Evolutionary conservation across 2,329 filamentous ascomycete species (phyloP).

Genomic region (Fusarium tanahbumbuense): DNA sequence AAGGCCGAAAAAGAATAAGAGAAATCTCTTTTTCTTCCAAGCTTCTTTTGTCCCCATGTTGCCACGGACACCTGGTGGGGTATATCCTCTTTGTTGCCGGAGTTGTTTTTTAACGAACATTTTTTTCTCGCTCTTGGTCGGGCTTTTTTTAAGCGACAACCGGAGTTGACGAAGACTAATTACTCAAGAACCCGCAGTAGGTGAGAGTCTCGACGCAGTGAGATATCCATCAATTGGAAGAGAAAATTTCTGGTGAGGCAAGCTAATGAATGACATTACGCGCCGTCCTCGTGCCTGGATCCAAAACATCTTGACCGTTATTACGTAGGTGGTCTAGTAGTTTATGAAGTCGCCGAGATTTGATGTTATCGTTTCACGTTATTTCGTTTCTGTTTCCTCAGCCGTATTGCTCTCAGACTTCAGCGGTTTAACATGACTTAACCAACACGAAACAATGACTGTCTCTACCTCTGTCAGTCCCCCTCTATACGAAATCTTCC

Average conservation of each 20-base stretch:
- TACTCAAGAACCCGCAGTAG: slow-evolving; percentile 38
- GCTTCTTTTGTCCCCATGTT: slow-evolving; percentile 37
- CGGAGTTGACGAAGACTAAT: slow-evolving; percentile 45
- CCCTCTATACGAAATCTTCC: background rate
- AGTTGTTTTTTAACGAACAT: background rate
- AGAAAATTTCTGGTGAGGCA: slow-evolving; percentile 22
- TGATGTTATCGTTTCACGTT: background rate
- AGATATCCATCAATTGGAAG: background rate
- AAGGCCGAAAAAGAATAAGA: slow-evolving; percentile 29
- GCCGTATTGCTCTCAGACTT: background rate
- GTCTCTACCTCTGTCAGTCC: background rate
- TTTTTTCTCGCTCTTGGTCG: slow-evolving; percentile 14
- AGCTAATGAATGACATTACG: slow-evolving; percentile 18
- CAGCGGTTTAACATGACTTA: background rate
- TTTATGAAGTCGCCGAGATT: slow-evolving; percentile 1
- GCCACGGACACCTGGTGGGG: slow-evolving; percentile 43
- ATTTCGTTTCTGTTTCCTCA: background rate
- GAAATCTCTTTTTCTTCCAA: slow-evolving; percentile 24
- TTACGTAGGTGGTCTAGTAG: background rate
- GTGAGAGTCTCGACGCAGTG: slow-evolving; percentile 34
- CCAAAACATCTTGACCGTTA: background rate
- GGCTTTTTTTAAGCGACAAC: slow-evolving; percentile 30
- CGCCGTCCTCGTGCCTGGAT: slow-evolving; percentile 19
- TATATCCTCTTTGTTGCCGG: slow-evolving; percentile 2
- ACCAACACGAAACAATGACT: background rate